Conservation (phyloP, 345 rosid species). For the Eucalyptus coolabah region DNA sequence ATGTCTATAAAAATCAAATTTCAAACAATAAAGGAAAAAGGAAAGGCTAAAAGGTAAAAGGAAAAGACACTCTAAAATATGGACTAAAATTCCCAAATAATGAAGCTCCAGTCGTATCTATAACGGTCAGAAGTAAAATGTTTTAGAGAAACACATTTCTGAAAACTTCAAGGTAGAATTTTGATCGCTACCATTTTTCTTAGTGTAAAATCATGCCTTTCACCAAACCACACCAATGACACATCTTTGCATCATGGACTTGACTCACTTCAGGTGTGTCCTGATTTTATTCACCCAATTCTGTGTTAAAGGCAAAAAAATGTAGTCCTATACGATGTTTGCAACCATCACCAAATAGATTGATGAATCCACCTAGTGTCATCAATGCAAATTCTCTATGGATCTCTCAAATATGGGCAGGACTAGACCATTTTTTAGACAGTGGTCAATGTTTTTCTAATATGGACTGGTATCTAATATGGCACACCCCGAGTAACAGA, state of each 20-base stretch:
- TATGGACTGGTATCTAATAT: not conserved
- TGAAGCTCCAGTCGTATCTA: not conserved
- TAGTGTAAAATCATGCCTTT: not conserved
- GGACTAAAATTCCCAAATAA: not conserved
- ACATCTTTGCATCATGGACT: not conserved
- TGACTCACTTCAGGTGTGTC: not conserved
- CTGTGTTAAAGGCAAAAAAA: not conserved
- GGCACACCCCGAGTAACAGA: not conserved
- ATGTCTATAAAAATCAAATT: not conserved
- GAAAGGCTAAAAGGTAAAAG: not conserved
- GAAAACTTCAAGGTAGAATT: not conserved
- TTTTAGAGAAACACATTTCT: not conserved
- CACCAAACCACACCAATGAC: not conserved
- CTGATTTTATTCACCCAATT: not conserved
- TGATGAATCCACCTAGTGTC: not conserved
- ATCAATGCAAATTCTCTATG: not conserved
- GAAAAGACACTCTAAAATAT: not conserved
- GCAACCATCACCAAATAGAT: not conserved
- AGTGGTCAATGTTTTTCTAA: not conserved
- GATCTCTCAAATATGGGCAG: not conserved
- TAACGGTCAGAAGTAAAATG: not conserved
- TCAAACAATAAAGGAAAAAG: not conserved
- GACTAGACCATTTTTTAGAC: not conserved
- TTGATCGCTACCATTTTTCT: not conserved
- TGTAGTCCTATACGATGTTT: not conserved